Evolutionary conservation across 495 filamentous ascomycete genomes (phyloP).

Genomic region (Penicillium daleae): DNA sequence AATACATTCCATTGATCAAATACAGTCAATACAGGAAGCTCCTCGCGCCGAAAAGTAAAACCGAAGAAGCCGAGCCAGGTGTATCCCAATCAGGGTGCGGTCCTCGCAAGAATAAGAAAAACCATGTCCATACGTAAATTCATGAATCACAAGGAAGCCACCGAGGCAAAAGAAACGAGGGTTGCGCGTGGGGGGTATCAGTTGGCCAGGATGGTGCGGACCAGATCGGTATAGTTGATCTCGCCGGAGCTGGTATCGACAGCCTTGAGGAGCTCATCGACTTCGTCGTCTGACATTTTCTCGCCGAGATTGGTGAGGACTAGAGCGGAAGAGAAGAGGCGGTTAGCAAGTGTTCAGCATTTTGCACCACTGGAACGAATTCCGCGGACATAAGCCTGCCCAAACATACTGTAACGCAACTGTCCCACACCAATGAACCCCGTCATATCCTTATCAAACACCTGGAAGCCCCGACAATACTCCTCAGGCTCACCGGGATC

Average conservation of each 20-base stretch:
- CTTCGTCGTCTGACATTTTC: slow-evolving; percentile 98
- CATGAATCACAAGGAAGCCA: slow-evolving; percentile 15
- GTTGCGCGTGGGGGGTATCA: slow-evolving; percentile 47
- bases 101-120: not conserved
- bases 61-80: slow-evolving; percentile 14
- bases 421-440: slow-evolving; percentile 97
- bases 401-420: slow-evolving; percentile 74
- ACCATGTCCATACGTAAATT: slow-evolving; percentile 25
- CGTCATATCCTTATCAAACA: slow-evolving; percentile 98
- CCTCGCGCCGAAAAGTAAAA: slow-evolving; percentile 8
- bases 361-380: too few species aligned
- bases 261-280: slow-evolving; percentile 96
- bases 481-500: slow-evolving; percentile 97
- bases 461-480: slow-evolving; percentile 97
- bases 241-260: slow-evolving; percentile 92
- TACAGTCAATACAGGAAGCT: slow-evolving; percentile 2
- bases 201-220: slow-evolving; percentile 93
- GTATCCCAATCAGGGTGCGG: slow-evolving; percentile 15
- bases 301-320: slow-evolving; percentile 96
- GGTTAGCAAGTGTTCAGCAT: not conserved
- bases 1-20: slow-evolving; percentile 10
- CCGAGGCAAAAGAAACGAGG: not conserved
- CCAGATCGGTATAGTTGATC: slow-evolving; percentile 95
- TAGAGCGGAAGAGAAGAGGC: slow-evolving; percentile 27
- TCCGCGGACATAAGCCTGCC: too few species aligned